Evolutionary conservation across 2,329 filamentous ascomycete species (phyloP), one percentile per base, ranked within the genome.

Genomic region (Xylariaceae sp.): DNA sequence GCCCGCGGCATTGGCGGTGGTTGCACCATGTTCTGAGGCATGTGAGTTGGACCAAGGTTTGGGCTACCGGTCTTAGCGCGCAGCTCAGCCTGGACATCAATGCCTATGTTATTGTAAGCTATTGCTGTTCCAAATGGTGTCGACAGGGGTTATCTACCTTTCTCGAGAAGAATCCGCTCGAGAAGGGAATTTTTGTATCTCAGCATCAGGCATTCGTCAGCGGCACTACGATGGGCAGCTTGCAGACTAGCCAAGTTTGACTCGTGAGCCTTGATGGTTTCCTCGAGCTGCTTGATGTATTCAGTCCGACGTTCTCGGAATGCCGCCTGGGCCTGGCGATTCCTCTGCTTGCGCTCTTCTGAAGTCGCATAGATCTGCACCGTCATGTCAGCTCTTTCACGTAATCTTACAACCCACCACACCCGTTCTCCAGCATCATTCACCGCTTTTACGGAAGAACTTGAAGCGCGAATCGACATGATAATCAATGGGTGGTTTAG

Each of bases 241-340:
- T 98, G 95, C 57, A 99, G 82, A 69, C 87, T 96, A 67, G 96
- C 90, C 54, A 98, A 81, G 67, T 91, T 93, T 68, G 96, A 91
- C 77, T 99, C 95, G 81, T 98, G 93, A 66, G 95, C 90, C 70
- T 95, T 93, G 75, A 99, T 98, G 53, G 93, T 96, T 67, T 93
- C 91, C 77, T 99, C 95, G 21, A 99, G 84, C 75, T 99, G 95
- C 79, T 98, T 98, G 79, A 99, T 99, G 75, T 99, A 99, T 79
- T 99, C 95, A 52, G 93, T 98, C 56, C 95, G 88, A 64, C 95
- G 89, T 77, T 99, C 95, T 66, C 95, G 89, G 71, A 99, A 99
- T 55, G 95, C 95, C 52, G 95, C 95, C 77, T 99, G 95, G 46
- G 95, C 95, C 79, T 98, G 95, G 67, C 95, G 83, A 73, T 99